These are phyloP conservation scores for Isoetes engelmannii DNA, from an alignment of 83 land plant species.

Conservation along the genomic window DNA sequence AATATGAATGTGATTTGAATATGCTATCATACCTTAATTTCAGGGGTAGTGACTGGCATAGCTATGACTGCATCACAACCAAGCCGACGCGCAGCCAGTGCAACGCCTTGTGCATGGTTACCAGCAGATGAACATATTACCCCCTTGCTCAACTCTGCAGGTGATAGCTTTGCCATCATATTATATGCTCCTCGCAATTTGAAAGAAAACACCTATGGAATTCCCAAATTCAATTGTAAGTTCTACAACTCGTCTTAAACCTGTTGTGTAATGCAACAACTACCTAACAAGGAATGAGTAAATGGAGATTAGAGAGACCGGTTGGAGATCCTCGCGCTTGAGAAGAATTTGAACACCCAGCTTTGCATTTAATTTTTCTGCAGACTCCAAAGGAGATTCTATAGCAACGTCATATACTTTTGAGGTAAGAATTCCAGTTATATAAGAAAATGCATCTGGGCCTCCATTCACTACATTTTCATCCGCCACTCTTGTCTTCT, in stretches of 20 bases:
- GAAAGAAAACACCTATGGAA: constrained; percentile 95
- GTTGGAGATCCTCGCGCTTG: constrained; percentile 34
- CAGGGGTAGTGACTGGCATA: constrained; percentile 93
- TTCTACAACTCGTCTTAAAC: too few relatives aligned
- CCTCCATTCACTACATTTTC: constrained; percentile 1
- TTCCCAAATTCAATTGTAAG: too few relatives aligned
- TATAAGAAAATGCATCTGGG: constrained; percentile 21
- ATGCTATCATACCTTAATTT: constrained; percentile 87
- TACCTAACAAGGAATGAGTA: too few relatives aligned
- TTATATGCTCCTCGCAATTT: constrained; percentile 96
- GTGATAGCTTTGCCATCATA: constrained; percentile 83
- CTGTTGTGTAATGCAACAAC: too few relatives aligned
- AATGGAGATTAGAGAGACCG: too few relatives aligned
- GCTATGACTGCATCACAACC: constrained; percentile 79
- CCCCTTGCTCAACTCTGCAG: constrained; percentile 62
- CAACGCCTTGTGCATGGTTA: constrained; percentile 98
- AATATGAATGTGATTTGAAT: too few relatives aligned
- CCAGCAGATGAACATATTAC: constrained; percentile 97
- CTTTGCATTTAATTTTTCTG: constrained; percentile 21
- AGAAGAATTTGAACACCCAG: constrained; percentile 15
- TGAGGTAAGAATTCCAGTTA: constrained; percentile 28
- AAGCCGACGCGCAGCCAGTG: constrained; percentile 67
- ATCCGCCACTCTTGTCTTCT: constrained; percentile 4
- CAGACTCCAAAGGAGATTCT: constrained; percentile 27
- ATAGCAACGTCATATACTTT: constrained; percentile 33